These are phyloP conservation scores for Brassica cretica DNA, from an alignment of 345 rosid species.

Conservation along the genomic window DNA sequence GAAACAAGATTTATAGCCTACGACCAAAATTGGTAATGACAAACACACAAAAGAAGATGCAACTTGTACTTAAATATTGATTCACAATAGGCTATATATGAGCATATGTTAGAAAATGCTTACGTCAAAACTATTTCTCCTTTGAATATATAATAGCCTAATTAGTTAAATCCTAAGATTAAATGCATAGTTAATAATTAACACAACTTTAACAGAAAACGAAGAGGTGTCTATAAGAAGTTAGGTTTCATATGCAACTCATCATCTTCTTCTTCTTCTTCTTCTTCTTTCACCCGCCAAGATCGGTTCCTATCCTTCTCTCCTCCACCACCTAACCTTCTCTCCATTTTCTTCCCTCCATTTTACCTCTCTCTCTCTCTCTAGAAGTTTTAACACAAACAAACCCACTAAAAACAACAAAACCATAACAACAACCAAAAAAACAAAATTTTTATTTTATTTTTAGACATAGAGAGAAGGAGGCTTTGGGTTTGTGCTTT, in stretches of 20 bases:
- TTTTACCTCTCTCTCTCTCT: neutral
- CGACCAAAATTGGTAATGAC: neutral
- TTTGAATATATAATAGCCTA: neutral
- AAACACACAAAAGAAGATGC: constrained; percentile 1
- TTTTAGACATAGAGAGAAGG: constrained; percentile 19
- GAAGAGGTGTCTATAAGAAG: constrained; percentile 6
- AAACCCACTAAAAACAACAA: constrained; percentile 22
- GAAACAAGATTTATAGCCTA: neutral
- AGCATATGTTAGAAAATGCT: neutral
- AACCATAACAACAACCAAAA: constrained; percentile 3
- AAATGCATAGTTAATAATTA: constrained; percentile 1
- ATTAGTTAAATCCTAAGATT: constrained; percentile 17
- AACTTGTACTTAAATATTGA: neutral
- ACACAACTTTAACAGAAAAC: neutral
- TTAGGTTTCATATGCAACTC: constrained; percentile 29
- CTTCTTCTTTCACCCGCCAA: constrained; percentile 25
- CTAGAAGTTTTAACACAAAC: constrained; percentile 23
- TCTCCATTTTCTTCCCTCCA: constrained; percentile 8
- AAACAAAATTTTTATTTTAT: constrained; percentile 1
- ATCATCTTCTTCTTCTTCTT: constrained; percentile 10
- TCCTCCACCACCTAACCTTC: constrained; percentile 30
- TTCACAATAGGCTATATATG: neutral
- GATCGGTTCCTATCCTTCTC: constrained; percentile 28
- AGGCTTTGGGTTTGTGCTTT: constrained; percentile 25
- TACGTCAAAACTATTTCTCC: neutral